A percentile compares a stretch with the other conserved stretches of the same genome.
Evolutionary conservation across 192 early-diverging fungal species (phyloP).

Genomic region (Podila epicladia): DNA sequence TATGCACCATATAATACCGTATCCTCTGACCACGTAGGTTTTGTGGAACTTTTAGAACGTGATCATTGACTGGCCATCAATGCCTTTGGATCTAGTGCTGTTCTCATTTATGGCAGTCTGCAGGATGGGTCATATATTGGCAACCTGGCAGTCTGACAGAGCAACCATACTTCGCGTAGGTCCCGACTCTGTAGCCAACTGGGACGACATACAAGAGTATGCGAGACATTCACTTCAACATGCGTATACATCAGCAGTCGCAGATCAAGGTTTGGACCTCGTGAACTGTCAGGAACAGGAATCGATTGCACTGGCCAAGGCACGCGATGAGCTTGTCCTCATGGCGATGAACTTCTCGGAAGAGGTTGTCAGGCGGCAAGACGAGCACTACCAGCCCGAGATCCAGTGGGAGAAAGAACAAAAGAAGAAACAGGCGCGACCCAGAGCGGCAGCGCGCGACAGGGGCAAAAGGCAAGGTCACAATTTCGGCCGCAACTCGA

Average conservation of each 20-base stretch:
- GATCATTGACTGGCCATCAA: slow-evolving; percentile 9
- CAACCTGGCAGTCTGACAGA: background rate
- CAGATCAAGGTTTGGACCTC: background rate
- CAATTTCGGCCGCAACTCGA: background rate
- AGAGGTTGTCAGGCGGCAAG: slow-evolving; percentile 19
- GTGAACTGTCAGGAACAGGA: background rate
- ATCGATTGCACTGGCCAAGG: slow-evolving; percentile 11
- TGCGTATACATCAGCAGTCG: background rate
- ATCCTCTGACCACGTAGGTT: background rate
- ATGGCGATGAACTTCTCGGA: slow-evolving; percentile 44
- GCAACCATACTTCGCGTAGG: background rate
- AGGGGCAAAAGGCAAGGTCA: background rate
- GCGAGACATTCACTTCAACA: too few relatives aligned
- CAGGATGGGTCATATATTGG: slow-evolving; percentile 13
- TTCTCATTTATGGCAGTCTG: slow-evolving; percentile 21
- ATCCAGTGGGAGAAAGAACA: background rate
- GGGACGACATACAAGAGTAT: too few relatives aligned
- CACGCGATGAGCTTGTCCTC: slow-evolving; percentile 32
- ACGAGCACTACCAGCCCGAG: slow-evolving; percentile 1
- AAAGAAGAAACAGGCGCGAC: background rate
- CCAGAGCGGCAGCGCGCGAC: background rate
- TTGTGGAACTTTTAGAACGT: background rate
- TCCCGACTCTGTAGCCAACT: too few relatives aligned
- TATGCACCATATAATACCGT: background rate
- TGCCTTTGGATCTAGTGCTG: slow-evolving; percentile 11